A percentile compares a stretch with the other conserved stretches of the same genome.
Conservation (phyloP, 2,329 filamentous ascomycete species). For the Chrysosporium keratinophilum region DNA sequence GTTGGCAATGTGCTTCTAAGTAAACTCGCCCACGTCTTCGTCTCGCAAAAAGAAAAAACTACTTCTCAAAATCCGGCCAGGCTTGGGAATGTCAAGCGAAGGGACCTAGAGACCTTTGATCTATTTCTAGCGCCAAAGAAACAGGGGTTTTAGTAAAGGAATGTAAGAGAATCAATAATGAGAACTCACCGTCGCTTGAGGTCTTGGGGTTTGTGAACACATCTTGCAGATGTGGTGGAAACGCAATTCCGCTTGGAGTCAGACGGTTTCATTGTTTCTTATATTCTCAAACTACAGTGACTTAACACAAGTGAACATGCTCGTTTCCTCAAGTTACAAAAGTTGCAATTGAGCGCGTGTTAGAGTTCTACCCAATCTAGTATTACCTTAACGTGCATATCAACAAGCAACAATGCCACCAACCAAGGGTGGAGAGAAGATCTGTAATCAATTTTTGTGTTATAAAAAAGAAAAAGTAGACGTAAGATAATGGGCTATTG, state of each 20-base stretch:
- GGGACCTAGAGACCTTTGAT: not conserved
- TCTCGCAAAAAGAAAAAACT: not conserved
- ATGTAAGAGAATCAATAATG: not conserved
- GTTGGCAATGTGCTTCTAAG: not conserved
- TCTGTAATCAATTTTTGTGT: constrained; percentile 3
- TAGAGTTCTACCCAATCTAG: not conserved
- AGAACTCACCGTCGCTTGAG: not conserved
- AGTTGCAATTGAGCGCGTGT: not conserved
- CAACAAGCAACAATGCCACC: not conserved
- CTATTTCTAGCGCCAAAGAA: not conserved
- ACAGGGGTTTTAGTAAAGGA: not conserved
- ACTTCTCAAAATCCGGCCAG: not conserved
- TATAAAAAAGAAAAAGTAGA: too few species aligned
- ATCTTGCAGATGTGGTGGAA: too few species aligned
- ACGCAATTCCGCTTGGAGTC: not conserved
- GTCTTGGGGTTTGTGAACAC: not conserved
- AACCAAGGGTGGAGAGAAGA: not conserved
- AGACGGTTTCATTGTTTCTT: not conserved
- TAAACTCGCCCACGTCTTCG: not conserved
- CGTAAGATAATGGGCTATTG: too few species aligned
- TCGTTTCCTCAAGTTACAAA: not conserved
- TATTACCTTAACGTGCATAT: not conserved
- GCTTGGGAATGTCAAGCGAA: not conserved
- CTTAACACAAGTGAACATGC: not conserved
- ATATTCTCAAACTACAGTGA: not conserved